phyloP scores from a whole-genome alignment of 83 land plant species.

The Diphasiastrum complanatum region DNA sequence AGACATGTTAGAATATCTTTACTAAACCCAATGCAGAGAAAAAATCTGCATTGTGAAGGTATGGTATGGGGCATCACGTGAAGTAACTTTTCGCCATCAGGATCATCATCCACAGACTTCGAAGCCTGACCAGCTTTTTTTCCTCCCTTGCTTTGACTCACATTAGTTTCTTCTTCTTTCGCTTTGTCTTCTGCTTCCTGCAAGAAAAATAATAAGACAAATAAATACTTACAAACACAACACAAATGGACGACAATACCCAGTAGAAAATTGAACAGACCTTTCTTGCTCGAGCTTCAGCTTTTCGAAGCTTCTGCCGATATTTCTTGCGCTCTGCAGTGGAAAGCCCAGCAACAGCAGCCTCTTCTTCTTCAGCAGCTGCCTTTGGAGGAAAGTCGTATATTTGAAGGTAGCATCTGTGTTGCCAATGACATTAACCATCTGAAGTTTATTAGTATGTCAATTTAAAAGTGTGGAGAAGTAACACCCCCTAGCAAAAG shows the following conservation, averaged over 20 bases:
- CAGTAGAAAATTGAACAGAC: conserved; percentile 24
- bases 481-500: no score
- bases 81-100: conserved; percentile 85
- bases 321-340: conserved; percentile 82
- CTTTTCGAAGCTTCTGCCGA: conserved; percentile 78
- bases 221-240: conserved; percentile 1
- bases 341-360: conserved; percentile 61
- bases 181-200: conserved; percentile 91
- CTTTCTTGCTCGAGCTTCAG: conserved; percentile 88
- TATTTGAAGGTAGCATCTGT: conserved; percentile 82
- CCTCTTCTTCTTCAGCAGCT: conserved; percentile 68
- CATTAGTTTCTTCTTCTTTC: conserved; percentile 57
- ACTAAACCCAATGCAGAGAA: background rate
- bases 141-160: conserved; percentile 48
- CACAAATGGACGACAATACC: background rate
- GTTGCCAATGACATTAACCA: no score
- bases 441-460: no score
- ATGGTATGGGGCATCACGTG: conserved; percentile 39
- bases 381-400: conserved; percentile 76
- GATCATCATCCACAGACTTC: conserved; percentile 84
- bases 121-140: conserved; percentile 50
- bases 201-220: conserved; percentile 2
- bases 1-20: background rate
- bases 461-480: no score
- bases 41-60: background rate